Conservation (phyloP, 345 rosid species). For the Ceriops tagal region DNA sequence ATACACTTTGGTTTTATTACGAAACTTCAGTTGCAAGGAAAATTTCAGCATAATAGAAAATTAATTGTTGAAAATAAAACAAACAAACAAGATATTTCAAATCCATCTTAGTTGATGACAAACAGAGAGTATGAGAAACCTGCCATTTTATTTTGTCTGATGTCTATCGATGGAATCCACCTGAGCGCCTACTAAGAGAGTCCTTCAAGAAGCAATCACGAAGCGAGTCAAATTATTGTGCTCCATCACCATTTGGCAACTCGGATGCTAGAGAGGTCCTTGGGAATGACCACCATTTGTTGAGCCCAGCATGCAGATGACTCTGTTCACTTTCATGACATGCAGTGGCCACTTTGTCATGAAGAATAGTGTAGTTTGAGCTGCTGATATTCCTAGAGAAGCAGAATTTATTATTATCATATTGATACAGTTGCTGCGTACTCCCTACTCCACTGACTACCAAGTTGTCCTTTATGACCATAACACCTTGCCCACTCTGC, state of each 20-base stretch:
- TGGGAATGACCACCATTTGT: constrained; percentile 13
- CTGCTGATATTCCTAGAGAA: constrained; percentile 76
- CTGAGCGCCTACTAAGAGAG: constrained; percentile 6
- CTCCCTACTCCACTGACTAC: constrained; percentile 45
- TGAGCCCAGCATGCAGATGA: constrained; percentile 7
- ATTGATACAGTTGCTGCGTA: constrained; percentile 55
- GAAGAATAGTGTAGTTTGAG: constrained; percentile 53
- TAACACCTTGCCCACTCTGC: constrained; percentile 52
- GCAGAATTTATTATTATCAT: constrained; percentile 46
- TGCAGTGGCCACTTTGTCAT: constrained; percentile 36
- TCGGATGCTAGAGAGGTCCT: constrained; percentile 21
- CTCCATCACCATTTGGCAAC: constrained; percentile 9
- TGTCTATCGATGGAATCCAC: constrained; percentile 8
- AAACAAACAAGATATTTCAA: neutral
- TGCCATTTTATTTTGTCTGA: constrained; percentile 15
- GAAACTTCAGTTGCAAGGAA: neutral
- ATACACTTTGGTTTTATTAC: neutral
- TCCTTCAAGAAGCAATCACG: neutral
- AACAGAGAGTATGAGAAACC: neutral
- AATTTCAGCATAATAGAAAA: neutral
- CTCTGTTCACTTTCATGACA: constrained; percentile 27
- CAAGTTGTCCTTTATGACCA: constrained; percentile 46
- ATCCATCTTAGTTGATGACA: neutral
- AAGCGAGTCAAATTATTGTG: neutral
- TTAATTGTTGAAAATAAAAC: neutral